Base-by-base conservation (phyloP, 768 basidiomycete species). In the Mycena galopus region DNA sequence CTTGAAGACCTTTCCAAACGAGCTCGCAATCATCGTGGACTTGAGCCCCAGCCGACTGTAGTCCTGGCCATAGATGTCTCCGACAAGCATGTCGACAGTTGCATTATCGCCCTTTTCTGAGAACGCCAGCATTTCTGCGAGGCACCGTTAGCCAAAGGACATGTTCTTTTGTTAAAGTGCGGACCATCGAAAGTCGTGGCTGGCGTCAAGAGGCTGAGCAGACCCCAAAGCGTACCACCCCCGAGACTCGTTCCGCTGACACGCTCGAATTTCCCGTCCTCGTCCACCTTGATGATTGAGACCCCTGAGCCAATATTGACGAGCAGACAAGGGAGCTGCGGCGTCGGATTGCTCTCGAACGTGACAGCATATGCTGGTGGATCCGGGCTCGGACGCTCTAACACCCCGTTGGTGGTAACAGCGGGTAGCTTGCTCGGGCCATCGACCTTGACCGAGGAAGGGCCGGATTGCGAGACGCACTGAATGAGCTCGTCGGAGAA, bases 241-340 rank as follows among this genome's bases (percentile, higher is more conserved):
- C 98, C 98, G 59, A 99, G 83, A 85, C 96, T 97, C 59, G 98
- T 99, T 30, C 98, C 98, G 76, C 95, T 96, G 56, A 99, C 94
- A 78, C 98, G 93, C 86, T 99, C 98, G 79, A 94, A 99, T 72
- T 87, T 91, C 12, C 97, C 98, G 80, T 98, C 95, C 74, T 94
- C 96, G 78, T 98, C 96, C 1, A 99, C 95, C 83, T 94, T 96
- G 87, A 99, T 96, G 78, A 99, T 94, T 50, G 95, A 97, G 29
- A 99, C 98, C 55, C 98, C 98, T 42, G 95, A 96, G 16, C 98
- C 98, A 71, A 99, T 99, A 82, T 99, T 99, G 75, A 99, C 98
- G 53, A 99, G 89, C 78, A 99, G 81, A 80, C 97, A 99, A 2
- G 98, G 98, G 68, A 99, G 88, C 77, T 98, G 96, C 1, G 96